Base-by-base conservation (phyloP, 257 asterid genomes). In the Solanum virginianum region DNA sequence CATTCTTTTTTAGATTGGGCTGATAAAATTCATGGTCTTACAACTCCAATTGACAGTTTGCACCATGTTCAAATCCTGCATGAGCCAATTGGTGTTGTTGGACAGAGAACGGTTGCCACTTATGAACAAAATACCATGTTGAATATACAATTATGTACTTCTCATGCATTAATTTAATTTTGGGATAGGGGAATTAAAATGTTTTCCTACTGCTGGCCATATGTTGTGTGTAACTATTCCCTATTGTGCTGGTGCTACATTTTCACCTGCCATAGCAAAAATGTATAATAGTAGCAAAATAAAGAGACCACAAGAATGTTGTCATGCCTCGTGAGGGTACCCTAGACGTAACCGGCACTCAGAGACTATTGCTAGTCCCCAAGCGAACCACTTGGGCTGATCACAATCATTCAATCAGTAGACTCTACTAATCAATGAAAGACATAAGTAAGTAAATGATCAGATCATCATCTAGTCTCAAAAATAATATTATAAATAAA, bases 41-140 rank as follows among this genome's bases (percentile, higher is more conserved):
- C 97, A 1, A 94, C 91, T 88, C 98, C 93, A 22, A 94, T 93
- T n/a, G 98, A 93, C 57, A 90, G 94, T 39, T 91, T 92, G 2
- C 86, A 92, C 86, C 95, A 92, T 7, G 90, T 92, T 53, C 97
- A 92, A 84, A 87, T 84, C 72, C 84, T 94, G 89, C 95, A 90
- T 75, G 98, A 93, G 45, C 98, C 96, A 14, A 94, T 91, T 22
- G 97, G 98, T 51, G 98, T 94, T 14, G 93, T 90, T 0, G 98
- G 96, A 77, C 63, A 77, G 45, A 36, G 49, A 75, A 49, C 24
- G 13, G 16, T 49, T 49, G 82, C 7, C 6, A 75, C 45, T 49
- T 53, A 3, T 15, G 62, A 49, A 51, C 4, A 49, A 75, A 36
- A 36, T 16, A 36, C 83, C 9, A 51, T 53, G 26, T 53, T 29